Evolutionary conservation across 176 grass and related monocot species (phyloP), one percentile per base, ranked within the genome.

Genomic region (Carex littledalei): DNA sequence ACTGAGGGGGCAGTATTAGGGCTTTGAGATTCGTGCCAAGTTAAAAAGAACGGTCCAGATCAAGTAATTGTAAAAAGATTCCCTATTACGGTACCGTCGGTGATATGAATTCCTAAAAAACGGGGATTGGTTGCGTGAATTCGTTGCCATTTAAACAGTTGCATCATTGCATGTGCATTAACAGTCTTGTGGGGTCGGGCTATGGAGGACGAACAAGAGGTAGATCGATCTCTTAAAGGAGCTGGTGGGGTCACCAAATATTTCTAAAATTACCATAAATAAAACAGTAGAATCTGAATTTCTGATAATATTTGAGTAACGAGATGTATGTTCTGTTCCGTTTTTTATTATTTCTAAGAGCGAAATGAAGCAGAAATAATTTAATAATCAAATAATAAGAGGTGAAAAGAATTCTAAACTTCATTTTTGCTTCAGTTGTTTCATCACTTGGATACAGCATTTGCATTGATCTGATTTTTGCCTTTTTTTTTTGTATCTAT

Each of bases 141-240:
- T 24, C n/a, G 52, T 81, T 81, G 79, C 79, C 34, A 81, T 41
- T 63, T 63, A 64, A 81, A 45, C 17, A 17, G 34, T 67, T 82
- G 61, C 80, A 83, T 83, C 16, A 18, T 67, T 82, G 61, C 80
- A 83, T 83, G 81, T 83, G 81, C 53, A 83, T 9, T 83, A 83
- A 68, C 49, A 69, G 22, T 53, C 41, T 55, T 49, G 61, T 67
- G 80, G 13, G 14, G 10, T 22, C 13, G 14, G 10, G 8, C 6
- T 10, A 18, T 53, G 18, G 43, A 45, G 6, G 43, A 39, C 37
- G 0, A 6, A 6, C 29, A 29, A 29, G 32, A 53, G 29, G 31
- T 50, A 50, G 37, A 39, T 39, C 37, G 29, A 29, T 35, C 34
- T 50, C 47, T 50, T 2, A 77, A 77, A 50, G 13, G 18, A 5